These are phyloP conservation scores for Rhodotorula mucilaginosa DNA, from an alignment of 1,284 basidiomycete species.

Conservation along the genomic window DNA sequence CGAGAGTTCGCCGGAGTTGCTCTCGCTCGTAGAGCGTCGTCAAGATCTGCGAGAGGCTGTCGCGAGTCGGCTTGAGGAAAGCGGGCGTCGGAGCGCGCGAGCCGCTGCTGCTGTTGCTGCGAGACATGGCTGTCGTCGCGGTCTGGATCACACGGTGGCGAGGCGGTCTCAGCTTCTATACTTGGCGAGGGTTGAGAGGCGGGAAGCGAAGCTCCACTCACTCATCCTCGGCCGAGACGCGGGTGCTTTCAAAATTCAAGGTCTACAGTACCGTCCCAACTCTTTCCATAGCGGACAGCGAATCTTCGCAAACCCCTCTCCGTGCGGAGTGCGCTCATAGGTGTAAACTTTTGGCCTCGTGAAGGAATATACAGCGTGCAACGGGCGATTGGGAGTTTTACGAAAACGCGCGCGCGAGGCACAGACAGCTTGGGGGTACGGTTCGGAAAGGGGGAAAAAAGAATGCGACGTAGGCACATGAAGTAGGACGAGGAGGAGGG, in stretches of 20 bases:
- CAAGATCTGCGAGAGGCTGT: conserved; percentile 1
- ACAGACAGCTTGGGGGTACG: not conserved
- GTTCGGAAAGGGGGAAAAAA: not conserved
- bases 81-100: not conserved
- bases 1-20: not conserved
- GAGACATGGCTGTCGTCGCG: too few relatives aligned
- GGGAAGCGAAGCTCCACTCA: too few relatives aligned
- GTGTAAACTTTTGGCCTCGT: not conserved
- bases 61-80: conserved; percentile 5
- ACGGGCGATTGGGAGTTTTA: not conserved
- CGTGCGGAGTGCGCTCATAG: not conserved
- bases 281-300: too few relatives aligned
- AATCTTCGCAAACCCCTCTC: not conserved
- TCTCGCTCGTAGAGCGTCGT: conserved; percentile 7
- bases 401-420: conserved; percentile 3
- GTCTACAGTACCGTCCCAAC: too few relatives aligned
- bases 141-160: too few relatives aligned
- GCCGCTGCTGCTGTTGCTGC: too few relatives aligned
- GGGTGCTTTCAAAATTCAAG: too few relatives aligned
- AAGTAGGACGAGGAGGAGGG: not conserved
- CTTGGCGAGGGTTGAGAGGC: too few relatives aligned
- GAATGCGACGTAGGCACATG: not conserved
- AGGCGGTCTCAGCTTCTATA: too few relatives aligned
- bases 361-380: conserved; percentile 1
- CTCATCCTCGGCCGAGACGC: too few relatives aligned